Percentiles rank a stretch among this genome's conserved stretches.
Evolutionary conservation across 768 basidiomycete species (phyloP).

Genomic region (Lactifluus piperatus): DNA sequence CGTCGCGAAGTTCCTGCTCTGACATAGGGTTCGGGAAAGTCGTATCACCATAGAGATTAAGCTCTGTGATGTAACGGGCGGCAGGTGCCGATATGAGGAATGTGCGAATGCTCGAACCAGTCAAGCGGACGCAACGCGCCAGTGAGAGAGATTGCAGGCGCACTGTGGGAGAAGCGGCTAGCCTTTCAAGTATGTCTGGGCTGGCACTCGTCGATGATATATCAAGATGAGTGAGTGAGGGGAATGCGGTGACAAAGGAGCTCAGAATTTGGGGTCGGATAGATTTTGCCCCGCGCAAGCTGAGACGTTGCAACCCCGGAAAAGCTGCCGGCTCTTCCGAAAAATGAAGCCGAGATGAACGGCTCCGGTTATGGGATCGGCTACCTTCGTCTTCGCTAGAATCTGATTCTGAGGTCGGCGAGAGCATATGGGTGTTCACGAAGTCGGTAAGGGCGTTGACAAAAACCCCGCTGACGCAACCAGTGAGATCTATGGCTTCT

Average conservation of each 20-base stretch:
- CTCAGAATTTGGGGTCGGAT: slow-evolving; percentile 58
- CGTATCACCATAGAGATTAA: slow-evolving; percentile 84
- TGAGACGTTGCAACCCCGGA: slow-evolving; percentile 66
- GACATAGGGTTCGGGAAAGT: slow-evolving; percentile 72
- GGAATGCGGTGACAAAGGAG: slow-evolving; percentile 73
- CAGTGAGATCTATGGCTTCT: slow-evolving; percentile 88
- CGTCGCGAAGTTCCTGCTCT: slow-evolving; percentile 51
- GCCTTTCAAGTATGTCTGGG: slow-evolving; percentile 60
- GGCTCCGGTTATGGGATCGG: slow-evolving; percentile 21
- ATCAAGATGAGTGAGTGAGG: slow-evolving; percentile 50
- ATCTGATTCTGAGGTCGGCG: slow-evolving; percentile 35
- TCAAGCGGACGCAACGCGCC: slow-evolving; percentile 77
- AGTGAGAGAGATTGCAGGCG: slow-evolving; percentile 73
- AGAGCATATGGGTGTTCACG: slow-evolving; percentile 54
- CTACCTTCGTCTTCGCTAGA: slow-evolving; percentile 34
- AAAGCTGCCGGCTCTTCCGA: slow-evolving; percentile 49
- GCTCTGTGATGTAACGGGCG: slow-evolving; percentile 54
- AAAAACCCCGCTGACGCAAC: slow-evolving; percentile 89
- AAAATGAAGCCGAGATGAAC: slow-evolving; percentile 30
- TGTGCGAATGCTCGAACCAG: slow-evolving; percentile 64
- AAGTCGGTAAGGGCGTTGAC: slow-evolving; percentile 80
- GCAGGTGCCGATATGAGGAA: slow-evolving; percentile 66
- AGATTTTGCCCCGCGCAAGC: slow-evolving; percentile 76
- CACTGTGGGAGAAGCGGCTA: slow-evolving; percentile 56
- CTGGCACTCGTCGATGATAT: slow-evolving; percentile 73